phyloP scores from a whole-genome alignment of 129 eudicot species.

The Rutidosis leptorrhynchoides region DNA sequence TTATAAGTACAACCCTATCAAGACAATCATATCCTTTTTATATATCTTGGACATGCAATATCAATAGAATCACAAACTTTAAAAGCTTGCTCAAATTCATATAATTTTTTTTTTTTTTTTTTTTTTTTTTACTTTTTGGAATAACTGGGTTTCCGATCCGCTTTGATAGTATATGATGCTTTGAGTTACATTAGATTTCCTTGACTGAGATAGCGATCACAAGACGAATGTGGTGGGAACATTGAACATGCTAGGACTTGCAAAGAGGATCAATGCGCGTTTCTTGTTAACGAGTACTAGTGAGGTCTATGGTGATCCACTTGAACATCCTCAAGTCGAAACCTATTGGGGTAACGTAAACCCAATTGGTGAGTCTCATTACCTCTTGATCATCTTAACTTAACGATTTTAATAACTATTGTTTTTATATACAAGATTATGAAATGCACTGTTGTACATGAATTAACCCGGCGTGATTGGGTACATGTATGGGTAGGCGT shows the following conservation, averaged over 20 bases:
- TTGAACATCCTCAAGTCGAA: slow-evolving; percentile 75
- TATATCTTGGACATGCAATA: background rate
- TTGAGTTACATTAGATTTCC: slow-evolving; percentile 17
- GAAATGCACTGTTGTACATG: background rate
- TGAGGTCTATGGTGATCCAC: slow-evolving; percentile 89
- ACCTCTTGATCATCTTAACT: background rate
- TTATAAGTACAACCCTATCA: slow-evolving; percentile 83
- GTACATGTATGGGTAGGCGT: slow-evolving; percentile 46
- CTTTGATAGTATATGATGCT: background rate
- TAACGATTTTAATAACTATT: background rate
- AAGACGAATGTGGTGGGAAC: slow-evolving; percentile 84
- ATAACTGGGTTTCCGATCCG: too few species aligned
- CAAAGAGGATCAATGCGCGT: slow-evolving; percentile 67
- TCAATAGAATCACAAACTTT: background rate
- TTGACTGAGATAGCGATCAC: slow-evolving; percentile 41
- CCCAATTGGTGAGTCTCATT: slow-evolving; percentile 58
- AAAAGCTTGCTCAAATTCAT: background rate
- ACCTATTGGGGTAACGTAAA: slow-evolving; percentile 86
- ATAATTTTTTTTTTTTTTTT: too few species aligned
- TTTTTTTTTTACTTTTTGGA: too few species aligned
- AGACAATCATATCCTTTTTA: slow-evolving; percentile 81
- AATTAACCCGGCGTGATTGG: background rate
- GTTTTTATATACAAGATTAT: background rate
- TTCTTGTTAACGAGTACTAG: slow-evolving; percentile 76
- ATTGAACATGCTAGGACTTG: slow-evolving; percentile 69